Evolutionary conservation across 805 yeast species (phyloP).

Genomic region (Jamesozyma spencerorum): DNA sequence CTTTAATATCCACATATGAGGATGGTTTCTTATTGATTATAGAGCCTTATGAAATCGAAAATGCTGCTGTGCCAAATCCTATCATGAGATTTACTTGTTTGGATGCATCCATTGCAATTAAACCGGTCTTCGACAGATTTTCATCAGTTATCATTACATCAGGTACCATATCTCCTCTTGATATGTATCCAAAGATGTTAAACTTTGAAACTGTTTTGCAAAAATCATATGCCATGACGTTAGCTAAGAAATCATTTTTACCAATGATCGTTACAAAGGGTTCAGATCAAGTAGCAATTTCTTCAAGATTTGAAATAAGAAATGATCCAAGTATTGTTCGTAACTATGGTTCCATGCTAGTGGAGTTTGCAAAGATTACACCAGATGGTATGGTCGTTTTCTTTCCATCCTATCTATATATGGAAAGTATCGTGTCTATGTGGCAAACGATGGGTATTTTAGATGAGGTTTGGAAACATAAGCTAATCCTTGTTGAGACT

Average conservation of each 20-base stretch:
- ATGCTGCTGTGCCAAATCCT: constrained; percentile 95
- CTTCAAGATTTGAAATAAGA: constrained; percentile 91
- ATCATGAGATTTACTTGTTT: constrained; percentile 85
- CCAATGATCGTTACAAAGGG: constrained; percentile 97
- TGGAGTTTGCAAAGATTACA: constrained; percentile 88
- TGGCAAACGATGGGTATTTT: constrained; percentile 98
- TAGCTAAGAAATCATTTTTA: constrained; percentile 82
- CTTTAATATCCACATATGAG: constrained; percentile 90
- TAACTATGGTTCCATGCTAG: constrained; percentile 85
- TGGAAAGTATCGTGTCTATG: constrained; percentile 96
- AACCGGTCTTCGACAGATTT: constrained; percentile 90
- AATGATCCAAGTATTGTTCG: constrained; percentile 97
- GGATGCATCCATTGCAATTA: constrained; percentile 96
- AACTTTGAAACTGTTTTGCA: constrained; percentile 89
- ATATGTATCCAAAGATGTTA: constrained; percentile 96
- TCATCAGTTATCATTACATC: constrained; percentile 90
- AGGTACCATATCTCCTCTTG: constrained; percentile 96
- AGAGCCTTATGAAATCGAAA: constrained; percentile 93
- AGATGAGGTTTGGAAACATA: constrained; percentile 98
- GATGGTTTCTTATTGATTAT: constrained; percentile 82
- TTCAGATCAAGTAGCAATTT: constrained; percentile 93
- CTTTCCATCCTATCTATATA: constrained; percentile 92
- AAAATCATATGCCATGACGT: constrained; percentile 92
- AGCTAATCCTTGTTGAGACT: constrained; percentile 88
- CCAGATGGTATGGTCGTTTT: constrained; percentile 98